Percentiles rank a stretch among this genome's conserved stretches.
Evolutionary conservation across 208 protist species (phyloP).

Genomic region (Crithidia bombi): DNA sequence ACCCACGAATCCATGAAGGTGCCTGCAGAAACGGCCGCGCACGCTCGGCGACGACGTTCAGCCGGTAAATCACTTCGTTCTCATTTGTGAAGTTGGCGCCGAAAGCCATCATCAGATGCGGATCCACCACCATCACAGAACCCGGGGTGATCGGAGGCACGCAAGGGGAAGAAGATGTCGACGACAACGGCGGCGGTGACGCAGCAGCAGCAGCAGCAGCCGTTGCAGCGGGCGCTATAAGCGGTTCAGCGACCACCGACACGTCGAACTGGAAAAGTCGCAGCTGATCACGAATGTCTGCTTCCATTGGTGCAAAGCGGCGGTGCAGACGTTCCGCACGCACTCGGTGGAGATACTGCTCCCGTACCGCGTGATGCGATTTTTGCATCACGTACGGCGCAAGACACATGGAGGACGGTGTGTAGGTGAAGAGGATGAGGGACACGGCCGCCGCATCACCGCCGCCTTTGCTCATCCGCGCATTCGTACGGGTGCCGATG

Average conservation of each 20-base stretch:
- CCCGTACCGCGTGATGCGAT: conserved; percentile 70
- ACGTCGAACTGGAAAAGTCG: conserved; percentile 74
- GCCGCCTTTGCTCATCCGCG: conserved; percentile 19
- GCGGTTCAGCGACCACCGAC: conserved; percentile 42
- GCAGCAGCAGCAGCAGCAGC: not conserved
- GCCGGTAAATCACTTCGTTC: conserved; percentile 64
- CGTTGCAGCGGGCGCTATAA: conserved; percentile 13
- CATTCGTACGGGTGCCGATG: conserved; percentile 79
- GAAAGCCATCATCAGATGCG: conserved; percentile 84
- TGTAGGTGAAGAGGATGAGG: conserved; percentile 79
- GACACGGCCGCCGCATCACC: conserved; percentile 49
- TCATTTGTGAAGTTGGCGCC: conserved; percentile 63
- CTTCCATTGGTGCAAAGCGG: conserved; percentile 67
- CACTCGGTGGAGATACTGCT: conserved; percentile 69
- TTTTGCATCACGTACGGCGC: conserved; percentile 65
- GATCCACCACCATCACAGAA: conserved; percentile 77
- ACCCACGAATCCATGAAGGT: conserved; percentile 83
- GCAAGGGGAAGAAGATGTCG: not conserved
- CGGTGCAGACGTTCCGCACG: conserved; percentile 43
- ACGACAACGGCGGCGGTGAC: too few relatives aligned
- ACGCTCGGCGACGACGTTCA: conserved; percentile 67
- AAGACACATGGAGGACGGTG: conserved; percentile 48
- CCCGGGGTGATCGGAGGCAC: conserved; percentile 46
- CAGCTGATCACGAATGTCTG: conserved; percentile 73
- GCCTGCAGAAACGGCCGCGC: conserved; percentile 52